phyloP scores from a whole-genome alignment of 352 stramenopile genomes.

The Phytophthora hibernalis region DNA sequence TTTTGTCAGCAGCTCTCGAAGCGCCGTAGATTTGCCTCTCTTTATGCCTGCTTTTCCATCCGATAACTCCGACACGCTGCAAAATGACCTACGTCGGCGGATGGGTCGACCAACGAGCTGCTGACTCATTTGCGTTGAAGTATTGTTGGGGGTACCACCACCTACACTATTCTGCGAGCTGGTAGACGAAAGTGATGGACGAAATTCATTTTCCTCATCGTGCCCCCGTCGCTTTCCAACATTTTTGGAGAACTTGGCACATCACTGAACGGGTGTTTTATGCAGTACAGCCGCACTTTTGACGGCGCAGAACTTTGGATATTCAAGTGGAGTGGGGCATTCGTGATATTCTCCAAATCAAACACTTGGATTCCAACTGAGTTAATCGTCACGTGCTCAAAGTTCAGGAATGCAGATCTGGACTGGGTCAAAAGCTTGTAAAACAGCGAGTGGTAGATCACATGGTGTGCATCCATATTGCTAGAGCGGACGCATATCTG shows the following conservation, averaged over 20 bases:
- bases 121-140: conserved; percentile 30
- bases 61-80: conserved; percentile 67
- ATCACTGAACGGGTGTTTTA: conserved; percentile 57
- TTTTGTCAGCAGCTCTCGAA: conserved; percentile 73
- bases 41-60: conserved; percentile 45
- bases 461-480: conserved; percentile 92
- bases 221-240: conserved; percentile 15
- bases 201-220: conserved; percentile 17
- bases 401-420: conserved; percentile 88
- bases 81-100: conserved; percentile 73
- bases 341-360: conserved; percentile 90
- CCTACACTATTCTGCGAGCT: conserved; percentile 36
- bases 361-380: conserved; percentile 89
- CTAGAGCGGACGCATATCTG: conserved; percentile 90
- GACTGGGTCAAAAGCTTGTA: conserved; percentile 90
- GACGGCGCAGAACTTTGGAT: conserved; percentile 78
- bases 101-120: conserved; percentile 50
- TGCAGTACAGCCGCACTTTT: conserved; percentile 78
- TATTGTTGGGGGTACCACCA: conserved; percentile 29
- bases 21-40: conserved; percentile 45
- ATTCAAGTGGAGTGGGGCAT: conserved; percentile 77
- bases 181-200: conserved; percentile 28
- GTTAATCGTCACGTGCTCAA: conserved; percentile 88
- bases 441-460: conserved; percentile 92
- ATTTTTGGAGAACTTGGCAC: conserved; percentile 27